Percentiles rank a stretch among this genome's conserved stretches.
phyloP scores from a whole-genome alignment of 495 filamentous ascomycete species.

The Penicillium antarcticum region DNA sequence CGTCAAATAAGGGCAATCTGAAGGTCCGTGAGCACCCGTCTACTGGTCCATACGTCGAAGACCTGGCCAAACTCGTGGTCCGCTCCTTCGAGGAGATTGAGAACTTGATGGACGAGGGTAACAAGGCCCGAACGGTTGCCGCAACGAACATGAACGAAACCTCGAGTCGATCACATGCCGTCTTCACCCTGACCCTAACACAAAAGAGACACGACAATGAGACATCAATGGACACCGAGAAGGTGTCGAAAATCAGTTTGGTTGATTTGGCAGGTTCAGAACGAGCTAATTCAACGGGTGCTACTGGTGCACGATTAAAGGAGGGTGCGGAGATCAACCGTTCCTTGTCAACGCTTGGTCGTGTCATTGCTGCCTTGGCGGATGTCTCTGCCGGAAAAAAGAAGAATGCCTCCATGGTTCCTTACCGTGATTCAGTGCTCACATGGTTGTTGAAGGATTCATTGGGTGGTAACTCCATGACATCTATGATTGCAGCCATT shows the following conservation, averaged over 20 bases:
- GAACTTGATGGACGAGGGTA: slow-evolving; percentile 97
- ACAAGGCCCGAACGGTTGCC: slow-evolving; percentile 96
- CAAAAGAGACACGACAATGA: slow-evolving; percentile 92
- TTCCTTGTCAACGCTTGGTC: slow-evolving; percentile 91
- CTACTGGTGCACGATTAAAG: slow-evolving; percentile 92
- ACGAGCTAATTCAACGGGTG: slow-evolving; percentile 91
- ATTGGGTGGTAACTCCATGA: slow-evolving; percentile 97
- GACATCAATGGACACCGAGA: slow-evolving; percentile 94
- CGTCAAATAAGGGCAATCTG: slow-evolving; percentile 91
- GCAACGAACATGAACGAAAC: slow-evolving; percentile 99
- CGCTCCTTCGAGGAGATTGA: slow-evolving; percentile 94
- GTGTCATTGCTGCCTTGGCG: slow-evolving; percentile 95
- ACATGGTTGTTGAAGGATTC: slow-evolving; percentile 99
- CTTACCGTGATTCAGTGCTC: slow-evolving; percentile 94
- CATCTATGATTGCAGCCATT: slow-evolving; percentile 98
- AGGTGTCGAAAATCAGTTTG: slow-evolving; percentile 95
- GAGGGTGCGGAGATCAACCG: slow-evolving; percentile 99
- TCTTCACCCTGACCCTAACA: slow-evolving; percentile 93
- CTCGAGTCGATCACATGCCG: slow-evolving; percentile 94
- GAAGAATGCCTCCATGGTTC: slow-evolving; percentile 81
- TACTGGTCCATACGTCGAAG: slow-evolving; percentile 96
- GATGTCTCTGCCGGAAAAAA: slow-evolving; percentile 86
- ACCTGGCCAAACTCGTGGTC: slow-evolving; percentile 97
- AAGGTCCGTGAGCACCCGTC: slow-evolving; percentile 98
- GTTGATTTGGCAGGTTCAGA: slow-evolving; percentile 98